Evolutionary conservation across 176 grass and related monocot species (phyloP), one percentile per base, ranked within the genome.

Genomic region (Lolium perenne): DNA sequence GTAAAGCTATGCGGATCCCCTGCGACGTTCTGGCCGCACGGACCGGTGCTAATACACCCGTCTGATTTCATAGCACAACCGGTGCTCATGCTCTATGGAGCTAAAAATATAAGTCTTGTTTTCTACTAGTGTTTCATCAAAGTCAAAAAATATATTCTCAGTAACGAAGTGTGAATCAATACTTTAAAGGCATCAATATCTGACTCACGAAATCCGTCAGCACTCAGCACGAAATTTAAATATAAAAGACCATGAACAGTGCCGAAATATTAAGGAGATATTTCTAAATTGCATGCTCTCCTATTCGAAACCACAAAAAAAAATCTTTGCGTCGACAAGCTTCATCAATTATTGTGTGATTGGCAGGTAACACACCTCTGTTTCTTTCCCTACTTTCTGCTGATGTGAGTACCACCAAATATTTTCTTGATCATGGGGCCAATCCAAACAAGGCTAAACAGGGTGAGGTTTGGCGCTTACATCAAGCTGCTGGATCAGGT

Each of bases 391-490:
- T 48, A 23, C 66, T 62, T 40, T 40, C 70, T 38, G 14, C 11
- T 15, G 38, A 86, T 80, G 55, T 79, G 5, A 11, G 35, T 16
- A 79, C 84, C 41, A 10, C 40, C 6, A 69, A 76, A 17, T 86
- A 86, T n/a, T 59, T 86, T 80, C 84, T 86, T 68, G 74, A 86
- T 66, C 56, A 80, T 66, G 75, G 84, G 5, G 84, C 84, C 66
- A 58, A 79, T 70, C 84, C 54, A 32, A 35, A 50, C 64, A 77
- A n/a, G 41, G 68, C 47, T 55, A 77, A 80, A 12, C 50, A 56
- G 8, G 84, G 67, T 80, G 84, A 60, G 7, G 64, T 86, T 79
- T 78, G 70, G 50, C 74, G 41, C 54, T 32, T 86, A 38, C 83
- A 79, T 68, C 66, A 29, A 18, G 74, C 83, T 53, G 74, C 77